Base-by-base conservation (phyloP, 2,329 filamentous ascomycete genomes). In the Fusarium newnesense region DNA sequence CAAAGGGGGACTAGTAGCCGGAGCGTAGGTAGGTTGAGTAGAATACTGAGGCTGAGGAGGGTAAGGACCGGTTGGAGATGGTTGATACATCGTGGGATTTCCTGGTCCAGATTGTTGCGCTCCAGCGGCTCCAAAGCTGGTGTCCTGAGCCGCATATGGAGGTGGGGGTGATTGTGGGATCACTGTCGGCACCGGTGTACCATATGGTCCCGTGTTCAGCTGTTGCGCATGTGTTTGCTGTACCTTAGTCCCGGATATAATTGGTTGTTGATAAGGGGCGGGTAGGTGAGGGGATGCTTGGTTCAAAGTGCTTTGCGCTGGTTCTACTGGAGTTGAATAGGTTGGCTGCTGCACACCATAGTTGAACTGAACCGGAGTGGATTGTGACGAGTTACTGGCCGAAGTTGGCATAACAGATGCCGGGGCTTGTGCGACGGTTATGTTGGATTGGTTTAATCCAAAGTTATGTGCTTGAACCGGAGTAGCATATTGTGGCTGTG, bases 111-210 rank as follows among this genome's bases (percentile, higher is more conserved):
- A 62, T 47, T 67, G 66, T 15, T 75, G 70, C 24, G 67, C 57
- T 53, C 52, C 74, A 26, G 67, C 74, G 24, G 67, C 69, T 32
- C 72, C 54, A 43, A 43, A 37, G 13, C 59, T 54, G 15, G 24
- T 37, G 21, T 61, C 58, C 34, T 75, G 74, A n/a, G 64, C 67
- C 30, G 62, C 64, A 64, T 78, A 78, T 8, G 76, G 74, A 54
- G 76, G 76, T 18, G 75, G 76, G 15, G 76, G 76, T 32, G 75
- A 76, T 36, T 70, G 68, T 16, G 75, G 68, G 24, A 57, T 64
- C n/a, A 60, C 30, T 16, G 47, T 32, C 36, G 64, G 50, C 13
- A 56, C 32, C 19, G 58, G 57, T 19, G 34, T 43, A 13, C 58
- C 36, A 37, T 64, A 62, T 18, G 75, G 56, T 36, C 62, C 60